These are phyloP conservation scores for Oehlia diaphana DNA, from an alignment of 192 early-diverging fungal genomes.

Conservation along the genomic window DNA sequence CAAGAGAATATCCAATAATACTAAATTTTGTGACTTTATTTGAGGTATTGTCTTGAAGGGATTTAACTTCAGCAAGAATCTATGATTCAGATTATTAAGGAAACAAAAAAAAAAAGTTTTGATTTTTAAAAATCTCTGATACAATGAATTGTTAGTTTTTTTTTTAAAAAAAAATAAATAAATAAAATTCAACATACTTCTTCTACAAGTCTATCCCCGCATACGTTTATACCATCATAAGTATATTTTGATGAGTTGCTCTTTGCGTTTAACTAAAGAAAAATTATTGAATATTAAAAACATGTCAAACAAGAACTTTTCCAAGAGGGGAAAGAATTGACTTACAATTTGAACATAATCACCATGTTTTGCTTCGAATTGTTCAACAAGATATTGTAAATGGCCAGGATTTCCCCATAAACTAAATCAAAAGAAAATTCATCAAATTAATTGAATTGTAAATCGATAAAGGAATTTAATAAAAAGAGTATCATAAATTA, in stretches of 20 bases:
- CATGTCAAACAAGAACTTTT: neutral
- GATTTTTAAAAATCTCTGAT: neutral
- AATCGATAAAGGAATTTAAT: neutral
- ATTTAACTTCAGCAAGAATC: conserved; percentile 35
- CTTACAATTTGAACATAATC: conserved; percentile 16
- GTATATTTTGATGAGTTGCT: conserved; percentile 49
- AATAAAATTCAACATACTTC: conserved; percentile 37
- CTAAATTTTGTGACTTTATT: conserved; percentile 36
- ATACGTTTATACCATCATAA: conserved; percentile 60
- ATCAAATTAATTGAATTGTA: neutral
- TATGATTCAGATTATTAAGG: neutral
- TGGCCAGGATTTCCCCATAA: conserved; percentile 29
- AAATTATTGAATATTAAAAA: neutral
- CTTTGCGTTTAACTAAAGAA: conserved; percentile 45
- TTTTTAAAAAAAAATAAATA: neutral
- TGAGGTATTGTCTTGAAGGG: conserved; percentile 33
- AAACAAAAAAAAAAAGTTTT: neutral
- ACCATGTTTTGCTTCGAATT: conserved; percentile 9
- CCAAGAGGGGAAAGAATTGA: neutral
- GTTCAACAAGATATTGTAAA: conserved; percentile 17
- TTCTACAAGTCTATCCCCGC: conserved; percentile 46
- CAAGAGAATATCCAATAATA: conserved; percentile 58
- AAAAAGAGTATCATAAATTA: neutral
- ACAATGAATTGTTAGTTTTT: neutral
- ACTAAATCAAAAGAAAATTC: neutral